A percentile compares a stretch with the other conserved stretches of the same genome.
Conservation (phyloP, 768 basidiomycete species). For the Russula brevipes region DNA sequence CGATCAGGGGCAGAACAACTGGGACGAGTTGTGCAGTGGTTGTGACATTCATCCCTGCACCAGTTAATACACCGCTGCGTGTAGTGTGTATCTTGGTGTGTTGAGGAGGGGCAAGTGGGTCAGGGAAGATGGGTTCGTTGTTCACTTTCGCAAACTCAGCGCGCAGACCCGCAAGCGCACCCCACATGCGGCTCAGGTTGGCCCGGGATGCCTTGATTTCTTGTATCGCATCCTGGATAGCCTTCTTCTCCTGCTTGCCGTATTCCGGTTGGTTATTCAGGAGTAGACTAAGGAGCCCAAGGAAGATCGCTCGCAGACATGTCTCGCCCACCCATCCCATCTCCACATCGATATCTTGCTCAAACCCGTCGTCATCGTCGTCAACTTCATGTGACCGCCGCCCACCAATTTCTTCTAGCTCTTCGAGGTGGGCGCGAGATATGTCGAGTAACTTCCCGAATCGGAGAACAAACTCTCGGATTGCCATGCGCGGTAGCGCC, state of each 20-base stretch:
- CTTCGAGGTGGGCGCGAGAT: constrained; percentile 59
- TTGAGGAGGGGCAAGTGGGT: constrained; percentile 54
- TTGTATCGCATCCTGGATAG: constrained; percentile 43
- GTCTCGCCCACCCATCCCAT: constrained; percentile 60
- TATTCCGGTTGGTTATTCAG: constrained; percentile 33
- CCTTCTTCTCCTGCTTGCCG: constrained; percentile 35
- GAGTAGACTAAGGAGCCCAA: constrained; percentile 55
- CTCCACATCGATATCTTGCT: constrained; percentile 26
- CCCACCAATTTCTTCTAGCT: constrained; percentile 39
- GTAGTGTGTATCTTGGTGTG: constrained; percentile 40
- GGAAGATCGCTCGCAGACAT: constrained; percentile 58
- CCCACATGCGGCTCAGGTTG: constrained; percentile 62
- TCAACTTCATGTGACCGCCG: constrained; percentile 35
- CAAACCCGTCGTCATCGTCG: constrained; percentile 31
- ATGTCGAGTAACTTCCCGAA: constrained; percentile 52
- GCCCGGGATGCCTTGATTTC: constrained; percentile 49
- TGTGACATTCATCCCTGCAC: constrained; percentile 33
- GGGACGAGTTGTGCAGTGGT: constrained; percentile 62
- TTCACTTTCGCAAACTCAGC: constrained; percentile 27
- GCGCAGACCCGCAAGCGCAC: constrained; percentile 46
- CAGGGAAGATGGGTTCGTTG: constrained; percentile 41
- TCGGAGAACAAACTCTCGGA: constrained; percentile 69
- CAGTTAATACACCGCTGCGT: constrained; percentile 35
- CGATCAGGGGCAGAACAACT: constrained; percentile 54
- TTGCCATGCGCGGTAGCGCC: constrained; percentile 57